Percentiles rank a stretch among this genome's conserved stretches.
These are phyloP conservation scores for Phytopythium kandeliae DNA, from an alignment of 352 stramenopile species.

Conservation along the genomic window DNA sequence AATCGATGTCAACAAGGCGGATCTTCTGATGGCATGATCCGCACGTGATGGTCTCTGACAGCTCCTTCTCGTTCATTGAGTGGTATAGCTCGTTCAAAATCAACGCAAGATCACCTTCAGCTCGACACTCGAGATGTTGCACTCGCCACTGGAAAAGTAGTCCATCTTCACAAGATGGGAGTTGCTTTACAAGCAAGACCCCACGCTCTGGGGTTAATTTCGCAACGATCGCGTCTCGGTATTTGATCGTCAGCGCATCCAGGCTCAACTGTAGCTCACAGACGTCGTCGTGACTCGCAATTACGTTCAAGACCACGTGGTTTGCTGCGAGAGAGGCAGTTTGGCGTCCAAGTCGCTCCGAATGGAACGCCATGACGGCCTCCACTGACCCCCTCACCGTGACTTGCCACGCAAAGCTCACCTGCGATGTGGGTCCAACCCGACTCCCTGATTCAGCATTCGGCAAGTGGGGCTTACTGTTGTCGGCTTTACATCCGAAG, in stretches of 20 bases:
- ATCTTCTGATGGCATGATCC: constrained; percentile 56
- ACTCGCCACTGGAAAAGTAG: constrained; percentile 51
- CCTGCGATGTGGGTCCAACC: constrained; percentile 5
- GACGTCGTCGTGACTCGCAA: constrained; percentile 30
- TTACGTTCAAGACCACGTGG: constrained; percentile 40
- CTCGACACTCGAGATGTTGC: constrained; percentile 28
- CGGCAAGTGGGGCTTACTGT: no score
- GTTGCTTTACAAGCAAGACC: constrained; percentile 38
- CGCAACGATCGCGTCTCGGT: constrained; percentile 41
- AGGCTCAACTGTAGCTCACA: constrained; percentile 50
- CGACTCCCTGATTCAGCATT: no score
- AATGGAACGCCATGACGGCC: constrained; percentile 32
- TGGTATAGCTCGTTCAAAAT: constrained; percentile 49
- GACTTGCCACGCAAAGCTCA: constrained; percentile 46
- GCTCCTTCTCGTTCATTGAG: constrained; percentile 47
- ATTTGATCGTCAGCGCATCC: constrained; percentile 32
- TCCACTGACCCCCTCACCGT: constrained; percentile 45
- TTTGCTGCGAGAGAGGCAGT: constrained; percentile 30
- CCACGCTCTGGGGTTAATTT: constrained; percentile 50
- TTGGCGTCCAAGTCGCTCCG: constrained; percentile 26
- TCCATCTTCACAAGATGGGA: constrained; percentile 8
- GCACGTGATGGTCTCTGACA: constrained; percentile 45
- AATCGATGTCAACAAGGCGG: constrained; percentile 43
- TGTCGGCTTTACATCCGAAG: no score
- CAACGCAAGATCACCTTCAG: constrained; percentile 42